These are phyloP conservation scores for Cinnamomum chago DNA, from an alignment of 164 flowering plant species.

Conservation along the genomic window DNA sequence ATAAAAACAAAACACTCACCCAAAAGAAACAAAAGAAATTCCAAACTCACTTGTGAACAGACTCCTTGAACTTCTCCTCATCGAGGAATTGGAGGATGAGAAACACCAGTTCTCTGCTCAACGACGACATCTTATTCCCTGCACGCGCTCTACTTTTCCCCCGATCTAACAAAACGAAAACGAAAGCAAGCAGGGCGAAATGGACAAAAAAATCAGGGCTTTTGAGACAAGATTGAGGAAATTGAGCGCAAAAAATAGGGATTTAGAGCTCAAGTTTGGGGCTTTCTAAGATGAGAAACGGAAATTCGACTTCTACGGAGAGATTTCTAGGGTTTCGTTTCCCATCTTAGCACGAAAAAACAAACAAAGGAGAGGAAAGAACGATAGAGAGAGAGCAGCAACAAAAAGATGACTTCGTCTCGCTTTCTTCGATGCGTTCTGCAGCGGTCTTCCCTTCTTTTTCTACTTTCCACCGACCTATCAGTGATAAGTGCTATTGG, in stretches of 20 bases:
- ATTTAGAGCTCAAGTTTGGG: background rate
- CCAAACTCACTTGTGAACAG: slow-evolving; percentile 62
- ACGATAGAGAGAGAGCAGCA: background rate
- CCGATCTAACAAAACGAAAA: background rate
- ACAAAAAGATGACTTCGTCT: slow-evolving; percentile 23
- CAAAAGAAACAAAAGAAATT: background rate
- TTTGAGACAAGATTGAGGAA: background rate
- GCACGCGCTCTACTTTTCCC: background rate
- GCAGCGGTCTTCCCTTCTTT: slow-evolving; percentile 26
- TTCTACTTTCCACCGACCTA: slow-evolving; percentile 25
- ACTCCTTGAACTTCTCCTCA: slow-evolving; percentile 88
- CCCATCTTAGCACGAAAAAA: slow-evolving; percentile 1
- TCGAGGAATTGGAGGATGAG: slow-evolving; percentile 90
- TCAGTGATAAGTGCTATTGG: slow-evolving; percentile 14
- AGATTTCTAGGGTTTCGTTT: slow-evolving; percentile 21
- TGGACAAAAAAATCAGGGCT: background rate
- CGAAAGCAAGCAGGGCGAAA: background rate
- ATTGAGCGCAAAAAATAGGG: background rate
- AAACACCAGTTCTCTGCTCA: slow-evolving; percentile 91
- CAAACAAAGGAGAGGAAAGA: background rate
- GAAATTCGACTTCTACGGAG: background rate
- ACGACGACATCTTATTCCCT: slow-evolving; percentile 56
- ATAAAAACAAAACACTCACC: too few species aligned
- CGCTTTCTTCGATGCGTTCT: slow-evolving; percentile 52
- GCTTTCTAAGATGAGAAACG: background rate